Evolutionary conservation across 2,329 filamentous ascomycete species (phyloP), one percentile per base, ranked within the genome.

Genomic region (Botrytis porri): DNA sequence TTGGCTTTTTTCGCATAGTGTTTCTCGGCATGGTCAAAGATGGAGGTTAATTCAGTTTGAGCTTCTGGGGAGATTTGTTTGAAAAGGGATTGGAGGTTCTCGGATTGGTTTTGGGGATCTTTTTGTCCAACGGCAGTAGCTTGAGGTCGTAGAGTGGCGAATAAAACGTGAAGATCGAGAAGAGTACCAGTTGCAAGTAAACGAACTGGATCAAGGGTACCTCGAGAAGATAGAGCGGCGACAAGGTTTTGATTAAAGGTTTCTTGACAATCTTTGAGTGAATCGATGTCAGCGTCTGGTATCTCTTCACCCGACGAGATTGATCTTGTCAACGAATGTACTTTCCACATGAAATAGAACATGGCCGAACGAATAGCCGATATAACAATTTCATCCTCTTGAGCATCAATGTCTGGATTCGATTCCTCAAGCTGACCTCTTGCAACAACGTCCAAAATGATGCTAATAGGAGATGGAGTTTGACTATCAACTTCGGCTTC

Each of bases 321-420:
- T 25, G 87, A 82, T 71, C 86, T 84, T 75, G 86, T 84, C 74
- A 93, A 79, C 70, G 86, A 85, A 70, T 89, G 88, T 35, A 92
- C 88, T 80, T 96, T 95, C 96, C 96, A 99, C 89, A 97, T 93
- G 80, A 98, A 97, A 83, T 98, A 98, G 83, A 97, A 94, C 64
- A 94, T 87, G 69, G 92, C 86, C 2, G 90, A 87, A 76, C 92
- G 92, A 78, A 97, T 92, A 43, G 94, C 91, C 77, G 91, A 92
- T 2, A 89, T 86, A 10, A 94, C 90, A 61, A 96, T 85, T 76
- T 93, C 90, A 77, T 96, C 93, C 81, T 98, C 95, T 20, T 93
- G 84, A 61, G 90, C 90, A 75, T 94, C 92, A 39, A 91, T 86
- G 22, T 92, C 91, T 61, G 91, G 88, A 71, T 94, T 89, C 4